Conservation (phyloP, 2,329 filamentous ascomycete genomes). For the Pseudodiploospora longispora region DNA sequence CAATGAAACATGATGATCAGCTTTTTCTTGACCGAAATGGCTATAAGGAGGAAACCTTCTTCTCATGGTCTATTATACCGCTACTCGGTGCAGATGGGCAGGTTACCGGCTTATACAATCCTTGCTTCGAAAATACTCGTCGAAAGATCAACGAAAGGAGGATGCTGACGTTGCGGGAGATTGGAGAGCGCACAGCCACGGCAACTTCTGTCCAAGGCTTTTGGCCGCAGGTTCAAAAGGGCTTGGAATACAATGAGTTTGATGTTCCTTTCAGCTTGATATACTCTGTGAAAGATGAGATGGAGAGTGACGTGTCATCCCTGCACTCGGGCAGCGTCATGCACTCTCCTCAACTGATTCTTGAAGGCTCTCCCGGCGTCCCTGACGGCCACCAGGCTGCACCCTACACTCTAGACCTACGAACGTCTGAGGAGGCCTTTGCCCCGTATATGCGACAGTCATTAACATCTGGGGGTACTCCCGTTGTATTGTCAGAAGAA, state of each 20-base stretch:
- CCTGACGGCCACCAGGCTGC: conserved; percentile 55
- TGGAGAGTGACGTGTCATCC: conserved; percentile 63
- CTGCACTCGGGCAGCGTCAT: conserved; percentile 59
- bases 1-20: conserved; percentile 76
- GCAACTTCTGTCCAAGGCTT: conserved; percentile 67
- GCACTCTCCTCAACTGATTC: conserved; percentile 54
- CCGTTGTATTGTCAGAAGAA: conserved; percentile 60
- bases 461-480: conserved; percentile 56
- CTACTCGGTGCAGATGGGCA: conserved; percentile 66
- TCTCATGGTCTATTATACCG: conserved; percentile 75
- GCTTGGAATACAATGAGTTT: conserved; percentile 64
- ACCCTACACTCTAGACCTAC: conserved; percentile 57
- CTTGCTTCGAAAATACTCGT: conserved; percentile 72
- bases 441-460: conserved; percentile 68
- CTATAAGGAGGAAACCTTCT: conserved; percentile 71
- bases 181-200: conserved; percentile 65
- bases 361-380: conserved; percentile 67
- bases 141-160: conserved; percentile 70
- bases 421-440: conserved; percentile 62
- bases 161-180: conserved; percentile 70
- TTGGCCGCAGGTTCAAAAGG: conserved; percentile 62
- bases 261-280: conserved; percentile 71
- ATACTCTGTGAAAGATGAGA: conserved; percentile 66
- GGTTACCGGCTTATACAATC: conserved; percentile 71
- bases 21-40: conserved; percentile 63